Percentiles rank a stretch among this genome's conserved stretches.
These are phyloP conservation scores for Alternaria sp. DNA, from an alignment of 2,329 filamentous ascomycete species.

Conservation along the genomic window DNA sequence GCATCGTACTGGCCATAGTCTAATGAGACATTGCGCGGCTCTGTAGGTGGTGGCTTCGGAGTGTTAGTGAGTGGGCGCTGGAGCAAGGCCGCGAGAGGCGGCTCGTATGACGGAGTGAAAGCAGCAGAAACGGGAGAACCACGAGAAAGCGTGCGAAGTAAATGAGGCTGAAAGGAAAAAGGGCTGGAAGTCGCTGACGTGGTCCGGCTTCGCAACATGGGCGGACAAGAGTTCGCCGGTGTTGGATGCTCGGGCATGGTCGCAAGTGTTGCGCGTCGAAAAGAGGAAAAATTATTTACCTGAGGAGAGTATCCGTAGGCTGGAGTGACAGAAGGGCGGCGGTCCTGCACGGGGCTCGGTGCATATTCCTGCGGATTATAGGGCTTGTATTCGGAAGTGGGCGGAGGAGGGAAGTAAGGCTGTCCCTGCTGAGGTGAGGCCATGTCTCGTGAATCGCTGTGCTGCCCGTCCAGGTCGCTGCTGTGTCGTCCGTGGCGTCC, in stretches of 20 bases:
- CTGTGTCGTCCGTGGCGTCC: constrained; percentile 34
- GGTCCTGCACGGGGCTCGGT: constrained; percentile 26
- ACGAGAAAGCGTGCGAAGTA: constrained; percentile 27
- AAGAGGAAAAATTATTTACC: constrained; percentile 45
- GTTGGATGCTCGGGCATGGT: constrained; percentile 27
- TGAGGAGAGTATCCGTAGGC: constrained; percentile 41
- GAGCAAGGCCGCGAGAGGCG: constrained; percentile 43
- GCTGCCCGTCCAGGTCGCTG: constrained; percentile 33
- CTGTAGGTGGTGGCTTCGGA: constrained; percentile 31
- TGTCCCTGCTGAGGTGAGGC: constrained; percentile 34
- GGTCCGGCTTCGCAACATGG: constrained; percentile 28
- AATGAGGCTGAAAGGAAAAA: constrained; percentile 21
- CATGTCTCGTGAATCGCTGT: constrained; percentile 31
- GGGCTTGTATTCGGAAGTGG: constrained; percentile 40
- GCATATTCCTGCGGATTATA: constrained; percentile 47
- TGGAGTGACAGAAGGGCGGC: constrained; percentile 31
- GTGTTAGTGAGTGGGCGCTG: constrained; percentile 42
- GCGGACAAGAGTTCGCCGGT: constrained; percentile 28
- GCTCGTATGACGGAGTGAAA: constrained; percentile 45
- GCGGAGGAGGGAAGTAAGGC: constrained; percentile 43
- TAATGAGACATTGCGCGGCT: background rate
- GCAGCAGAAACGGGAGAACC: constrained; percentile 38
- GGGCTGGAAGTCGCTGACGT: constrained; percentile 24
- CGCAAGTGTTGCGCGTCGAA: constrained; percentile 36
- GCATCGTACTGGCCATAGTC: constrained; percentile 20